phyloP scores from a whole-genome alignment of 2,329 filamentous ascomycete genomes.

The Ilyonectria mors-panacis region DNA sequence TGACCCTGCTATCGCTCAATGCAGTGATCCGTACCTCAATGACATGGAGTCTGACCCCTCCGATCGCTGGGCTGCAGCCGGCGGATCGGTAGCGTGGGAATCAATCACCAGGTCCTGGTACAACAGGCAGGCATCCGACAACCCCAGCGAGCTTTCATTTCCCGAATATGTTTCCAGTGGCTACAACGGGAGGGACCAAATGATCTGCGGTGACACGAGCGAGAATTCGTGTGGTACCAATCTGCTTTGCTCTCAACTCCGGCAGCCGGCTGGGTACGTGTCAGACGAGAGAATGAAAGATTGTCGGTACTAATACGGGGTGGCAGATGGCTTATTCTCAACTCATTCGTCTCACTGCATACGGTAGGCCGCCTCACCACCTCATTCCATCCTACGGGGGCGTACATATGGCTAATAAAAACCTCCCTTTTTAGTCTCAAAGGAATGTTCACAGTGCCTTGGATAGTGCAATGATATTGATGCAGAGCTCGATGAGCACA shows the following conservation, averaged over 20 bases:
- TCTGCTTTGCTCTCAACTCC: background rate
- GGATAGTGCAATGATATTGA: constrained; percentile 1
- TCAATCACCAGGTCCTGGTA: background rate
- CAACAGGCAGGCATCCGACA: background rate
- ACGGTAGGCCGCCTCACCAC: background rate
- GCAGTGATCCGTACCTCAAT: background rate
- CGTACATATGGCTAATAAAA: no score
- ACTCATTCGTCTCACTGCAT: constrained; percentile 10
- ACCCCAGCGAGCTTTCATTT: background rate
- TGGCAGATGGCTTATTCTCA: constrained; percentile 6
- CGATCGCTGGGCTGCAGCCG: constrained; percentile 6
- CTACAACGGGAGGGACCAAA: background rate
- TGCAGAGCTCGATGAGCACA: constrained; percentile 2
- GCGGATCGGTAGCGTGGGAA: background rate
- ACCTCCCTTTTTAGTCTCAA: background rate
- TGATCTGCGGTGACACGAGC: background rate
- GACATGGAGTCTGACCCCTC: background rate
- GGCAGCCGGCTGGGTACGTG: constrained; percentile 7
- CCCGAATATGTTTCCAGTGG: background rate
- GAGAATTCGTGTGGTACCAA: constrained; percentile 4
- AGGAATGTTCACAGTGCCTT: background rate
- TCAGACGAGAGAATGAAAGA: background rate
- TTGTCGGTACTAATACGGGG: background rate
- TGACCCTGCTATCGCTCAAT: background rate
- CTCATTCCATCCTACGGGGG: background rate